Conservation (phyloP, 331 rosid species). For the Erythrophleum ivorense region DNA sequence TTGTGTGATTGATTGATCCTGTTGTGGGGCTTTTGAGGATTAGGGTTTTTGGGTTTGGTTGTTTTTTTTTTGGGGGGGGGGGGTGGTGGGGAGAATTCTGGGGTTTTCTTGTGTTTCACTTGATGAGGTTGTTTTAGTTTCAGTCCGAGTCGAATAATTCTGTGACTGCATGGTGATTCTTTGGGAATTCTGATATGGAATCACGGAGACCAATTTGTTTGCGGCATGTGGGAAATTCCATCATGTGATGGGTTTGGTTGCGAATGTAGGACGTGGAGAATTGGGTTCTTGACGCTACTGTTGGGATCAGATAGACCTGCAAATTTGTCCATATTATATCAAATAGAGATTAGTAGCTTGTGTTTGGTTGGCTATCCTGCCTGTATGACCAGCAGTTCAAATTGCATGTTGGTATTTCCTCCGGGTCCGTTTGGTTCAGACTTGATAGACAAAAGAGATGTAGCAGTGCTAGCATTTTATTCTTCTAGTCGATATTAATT, state of each 20-base stretch:
- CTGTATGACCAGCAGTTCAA: conserved; percentile 32
- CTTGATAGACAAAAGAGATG: conserved; percentile 3
- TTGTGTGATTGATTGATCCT: conserved; percentile 23
- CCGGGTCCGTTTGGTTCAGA: conserved; percentile 33
- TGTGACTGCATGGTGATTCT: conserved; percentile 39
- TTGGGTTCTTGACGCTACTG: conserved; percentile 32
- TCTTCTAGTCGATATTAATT: conserved; percentile 24
- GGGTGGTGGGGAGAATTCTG: conserved; percentile 17
- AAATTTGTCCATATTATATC: conserved; percentile 25
- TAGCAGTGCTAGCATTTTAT: conserved; percentile 18
- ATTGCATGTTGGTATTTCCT: conserved; percentile 34
- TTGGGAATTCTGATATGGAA: conserved; percentile 38
- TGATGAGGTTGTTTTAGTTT: not conserved
- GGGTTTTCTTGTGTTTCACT: not conserved
- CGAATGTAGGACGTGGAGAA: conserved; percentile 40
- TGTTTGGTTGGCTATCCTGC: conserved; percentile 32
- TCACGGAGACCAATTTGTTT: conserved; percentile 26
- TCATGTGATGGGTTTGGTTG: conserved; percentile 30
- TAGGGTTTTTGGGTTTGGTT: conserved; percentile 35
- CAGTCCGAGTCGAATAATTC: conserved; percentile 33
- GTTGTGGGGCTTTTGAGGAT: conserved; percentile 6
- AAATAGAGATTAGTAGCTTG: conserved; percentile 29
- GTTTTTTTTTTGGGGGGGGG: no score
- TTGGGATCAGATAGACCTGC: conserved; percentile 9
- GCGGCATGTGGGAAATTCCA: conserved; percentile 35